Base-by-base conservation (phyloP, 2,329 filamentous ascomycete species). In the Aspergillus latus region DNA sequence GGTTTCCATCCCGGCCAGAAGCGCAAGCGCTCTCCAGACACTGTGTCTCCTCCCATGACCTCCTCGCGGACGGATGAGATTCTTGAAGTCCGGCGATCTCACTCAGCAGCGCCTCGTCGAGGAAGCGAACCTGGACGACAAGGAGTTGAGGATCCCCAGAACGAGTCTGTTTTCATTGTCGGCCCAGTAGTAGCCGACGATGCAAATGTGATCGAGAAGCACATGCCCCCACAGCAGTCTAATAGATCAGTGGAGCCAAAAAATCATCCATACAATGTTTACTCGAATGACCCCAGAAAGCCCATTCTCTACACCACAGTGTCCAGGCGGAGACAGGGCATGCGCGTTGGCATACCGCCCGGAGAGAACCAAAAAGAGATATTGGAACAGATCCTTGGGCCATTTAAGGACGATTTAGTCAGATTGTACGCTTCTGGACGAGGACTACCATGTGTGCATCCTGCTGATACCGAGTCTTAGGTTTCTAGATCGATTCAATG, bases 181-280 rank as follows among this genome's bases (percentile, higher is more conserved):
- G 83, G 84, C 0, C 84, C 84, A 0, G 81, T 83, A 5, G 78
- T 82, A 5, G 83, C 82, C 4, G 81, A 81, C 48, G 84, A 87
- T 70, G 83, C 80, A 1, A 83, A 86, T 52, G 77, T 86, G 9
- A 74, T 86, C 45, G 80, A 84, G n/a, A 79, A 83, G 50, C 84
- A 84, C 55, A 78, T 86, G 56, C 78, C 78, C 15, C 70, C 74
- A 28, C 72, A 76, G 57, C 61, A 68, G 52, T 72, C 71, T 13
- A 75, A 64, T 61, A 67, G 69, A 49, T 72, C 73, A 3, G 68
- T 71, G 40, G 72, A 76, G 56, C 68, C 69, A 4, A 73, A 70
- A 10, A 76, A 74, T 28, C 75, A 78, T 30, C 76, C 75, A 13
- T 83, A 82, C 57, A 79, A 80, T 47, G 78, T 80, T 6, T 76